phyloP scores from a whole-genome alignment of 352 stramenopile species.

The Phytophthora agathidicida region DNA sequence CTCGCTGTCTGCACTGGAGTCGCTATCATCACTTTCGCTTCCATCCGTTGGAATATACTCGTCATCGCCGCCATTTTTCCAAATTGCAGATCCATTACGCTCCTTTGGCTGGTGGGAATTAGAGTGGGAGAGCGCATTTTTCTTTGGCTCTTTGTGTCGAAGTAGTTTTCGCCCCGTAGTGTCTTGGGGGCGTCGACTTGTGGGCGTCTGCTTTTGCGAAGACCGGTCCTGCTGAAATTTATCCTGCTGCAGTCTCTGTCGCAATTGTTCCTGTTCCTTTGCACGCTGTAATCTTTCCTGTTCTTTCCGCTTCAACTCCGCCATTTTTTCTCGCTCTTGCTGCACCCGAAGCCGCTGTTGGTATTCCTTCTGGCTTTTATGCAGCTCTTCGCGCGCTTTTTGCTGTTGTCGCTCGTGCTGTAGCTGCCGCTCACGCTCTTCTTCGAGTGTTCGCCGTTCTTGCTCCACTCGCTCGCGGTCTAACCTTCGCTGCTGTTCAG shows the following conservation, averaged over 20 bases:
- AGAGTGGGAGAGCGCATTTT: background rate
- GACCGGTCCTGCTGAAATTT: slow-evolving; percentile 6
- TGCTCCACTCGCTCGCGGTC: slow-evolving; percentile 15
- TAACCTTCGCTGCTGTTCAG: slow-evolving; percentile 14
- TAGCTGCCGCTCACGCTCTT: slow-evolving; percentile 18
- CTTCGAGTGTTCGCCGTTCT: background rate
- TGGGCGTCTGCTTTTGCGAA: slow-evolving; percentile 1
- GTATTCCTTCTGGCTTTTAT: slow-evolving; percentile 37
- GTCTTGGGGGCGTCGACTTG: background rate
- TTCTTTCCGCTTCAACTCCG: slow-evolving; percentile 20
- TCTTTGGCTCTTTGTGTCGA: slow-evolving; percentile 4
- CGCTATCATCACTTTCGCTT: slow-evolving; percentile 30
- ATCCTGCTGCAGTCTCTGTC: slow-evolving; percentile 22
- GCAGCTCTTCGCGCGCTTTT: slow-evolving; percentile 27
- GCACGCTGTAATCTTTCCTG: slow-evolving; percentile 14
- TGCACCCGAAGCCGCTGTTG: slow-evolving; percentile 28
- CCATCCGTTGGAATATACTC: slow-evolving; percentile 28
- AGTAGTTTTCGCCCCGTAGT: background rate
- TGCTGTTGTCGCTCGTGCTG: slow-evolving; percentile 31
- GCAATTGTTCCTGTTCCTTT: slow-evolving; percentile 29
- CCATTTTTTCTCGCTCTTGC: slow-evolving; percentile 34
- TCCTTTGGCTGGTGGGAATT: slow-evolving; percentile 14
- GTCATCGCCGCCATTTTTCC: slow-evolving; percentile 22
- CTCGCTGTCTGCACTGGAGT: slow-evolving; percentile 14
- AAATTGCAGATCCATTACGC: slow-evolving; percentile 15